phyloP scores from a whole-genome alignment of 2,329 filamentous ascomycete genomes.

The Geosmithia putterillii region DNA sequence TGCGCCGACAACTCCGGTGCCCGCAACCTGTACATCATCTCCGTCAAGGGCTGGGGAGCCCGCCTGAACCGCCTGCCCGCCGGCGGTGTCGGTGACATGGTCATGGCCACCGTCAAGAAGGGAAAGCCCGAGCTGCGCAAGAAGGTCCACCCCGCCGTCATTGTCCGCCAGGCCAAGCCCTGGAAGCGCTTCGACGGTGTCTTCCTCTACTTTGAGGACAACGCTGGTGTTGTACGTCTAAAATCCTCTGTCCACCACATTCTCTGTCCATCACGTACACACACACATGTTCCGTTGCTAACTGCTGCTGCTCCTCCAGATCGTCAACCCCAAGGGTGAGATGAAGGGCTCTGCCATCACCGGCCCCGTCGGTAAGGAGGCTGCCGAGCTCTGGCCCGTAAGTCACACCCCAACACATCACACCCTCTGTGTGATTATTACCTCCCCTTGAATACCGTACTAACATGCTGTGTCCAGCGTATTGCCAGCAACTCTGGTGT shows the following conservation, averaged over 20 bases:
- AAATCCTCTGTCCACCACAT: not conserved
- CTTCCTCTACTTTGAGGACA: slow-evolving; percentile 99
- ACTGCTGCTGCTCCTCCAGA: slow-evolving; percentile 37
- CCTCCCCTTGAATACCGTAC: not conserved
- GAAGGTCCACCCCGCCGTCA: slow-evolving; percentile 99
- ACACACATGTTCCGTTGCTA: not conserved
- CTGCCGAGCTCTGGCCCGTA: slow-evolving; percentile 98
- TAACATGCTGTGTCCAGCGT: slow-evolving; percentile 45
- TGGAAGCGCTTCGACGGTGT: slow-evolving; percentile 98
- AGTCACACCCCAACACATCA: slow-evolving; percentile 23
- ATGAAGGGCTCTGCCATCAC: slow-evolving; percentile 99
- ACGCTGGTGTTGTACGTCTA: slow-evolving; percentile 86
- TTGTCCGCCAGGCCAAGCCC: slow-evolving; percentile 97
- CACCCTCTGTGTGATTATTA: not conserved
- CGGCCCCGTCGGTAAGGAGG: slow-evolving; percentile 98
- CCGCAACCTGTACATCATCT: slow-evolving; percentile 99
- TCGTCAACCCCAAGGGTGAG: slow-evolving; percentile 99
- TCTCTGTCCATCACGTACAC: not conserved
- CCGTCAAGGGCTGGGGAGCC: slow-evolving; percentile 96
- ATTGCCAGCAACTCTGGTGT: slow-evolving; percentile 99
- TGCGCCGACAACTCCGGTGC: slow-evolving; percentile 99
- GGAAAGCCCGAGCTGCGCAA: slow-evolving; percentile 99
- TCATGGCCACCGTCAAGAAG: slow-evolving; percentile 99
- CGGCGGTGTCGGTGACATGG: slow-evolving; percentile 98
- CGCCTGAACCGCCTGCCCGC: slow-evolving; percentile 95